Conservation (phyloP, 1,284 basidiomycete genomes). For the Chalciporus sp. region DNA sequence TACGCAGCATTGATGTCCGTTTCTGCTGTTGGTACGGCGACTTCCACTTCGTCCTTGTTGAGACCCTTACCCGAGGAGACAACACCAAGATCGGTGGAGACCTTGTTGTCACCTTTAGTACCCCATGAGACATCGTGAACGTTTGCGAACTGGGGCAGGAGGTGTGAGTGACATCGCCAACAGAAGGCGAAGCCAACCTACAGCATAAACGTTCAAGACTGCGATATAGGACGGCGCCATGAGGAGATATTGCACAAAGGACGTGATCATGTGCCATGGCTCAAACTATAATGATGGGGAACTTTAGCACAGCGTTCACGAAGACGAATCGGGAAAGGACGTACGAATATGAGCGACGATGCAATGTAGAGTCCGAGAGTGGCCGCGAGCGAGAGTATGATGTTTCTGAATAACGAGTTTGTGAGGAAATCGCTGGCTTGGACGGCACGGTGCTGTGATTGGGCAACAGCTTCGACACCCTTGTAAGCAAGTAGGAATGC, state of each 20-base stretch:
- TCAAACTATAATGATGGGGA: constrained; percentile 58
- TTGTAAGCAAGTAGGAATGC: constrained; percentile 82
- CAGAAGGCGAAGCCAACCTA: constrained; percentile 40
- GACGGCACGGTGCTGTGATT: constrained; percentile 48
- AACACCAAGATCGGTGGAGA: constrained; percentile 81
- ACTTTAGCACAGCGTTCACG: constrained; percentile 1
- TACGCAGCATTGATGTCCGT: constrained; percentile 88
- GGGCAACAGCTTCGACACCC: constrained; percentile 64
- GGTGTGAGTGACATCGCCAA: constrained; percentile 8
- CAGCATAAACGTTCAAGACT: constrained; percentile 87
- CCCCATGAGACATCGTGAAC: constrained; percentile 91
- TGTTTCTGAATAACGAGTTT: constrained; percentile 82
- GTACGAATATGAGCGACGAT: constrained; percentile 80
- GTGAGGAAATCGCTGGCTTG: constrained; percentile 61
- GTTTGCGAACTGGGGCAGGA: constrained; percentile 69
- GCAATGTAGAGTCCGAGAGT: constrained; percentile 86
- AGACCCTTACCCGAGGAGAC: constrained; percentile 56
- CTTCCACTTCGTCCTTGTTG: constrained; percentile 76
- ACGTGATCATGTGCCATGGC: constrained; percentile 93
- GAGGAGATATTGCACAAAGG: constrained; percentile 91
- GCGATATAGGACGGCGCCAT: constrained; percentile 93
- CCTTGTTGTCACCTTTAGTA: constrained; percentile 89
- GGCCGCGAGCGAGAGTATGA: constrained; percentile 83
- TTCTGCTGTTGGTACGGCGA: constrained; percentile 77
- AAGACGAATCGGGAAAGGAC: constrained; percentile 37